Evolutionary conservation across 73 alveolate genomes (phyloP).

Genomic region (Uronychia binucleata): DNA sequence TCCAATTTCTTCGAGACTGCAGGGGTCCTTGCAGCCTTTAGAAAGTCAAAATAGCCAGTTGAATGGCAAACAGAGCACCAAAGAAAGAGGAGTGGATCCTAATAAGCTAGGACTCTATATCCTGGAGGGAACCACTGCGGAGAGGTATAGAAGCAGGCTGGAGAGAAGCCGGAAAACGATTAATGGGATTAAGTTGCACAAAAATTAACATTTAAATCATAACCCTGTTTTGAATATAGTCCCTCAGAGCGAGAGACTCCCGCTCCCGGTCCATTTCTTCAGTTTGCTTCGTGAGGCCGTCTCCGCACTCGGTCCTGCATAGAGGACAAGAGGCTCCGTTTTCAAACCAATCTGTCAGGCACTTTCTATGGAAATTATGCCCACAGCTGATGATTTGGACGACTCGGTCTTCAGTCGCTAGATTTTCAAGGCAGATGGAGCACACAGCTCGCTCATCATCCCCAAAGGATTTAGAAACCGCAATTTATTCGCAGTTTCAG

Average conservation of each 20-base stretch:
- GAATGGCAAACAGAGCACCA: not conserved
- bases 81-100: not conserved
- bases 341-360: not conserved
- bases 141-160: not conserved
- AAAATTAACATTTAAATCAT: no score
- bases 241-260: not conserved
- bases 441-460: not conserved
- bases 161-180: not conserved
- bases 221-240: not conserved
- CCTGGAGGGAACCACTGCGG: not conserved
- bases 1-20: not conserved
- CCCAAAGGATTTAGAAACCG: no score
- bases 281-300: not conserved
- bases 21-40: not conserved
- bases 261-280: not conserved
- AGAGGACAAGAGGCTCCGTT: not conserved
- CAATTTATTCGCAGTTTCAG: no score
- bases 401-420: not conserved
- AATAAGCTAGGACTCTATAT: not conserved
- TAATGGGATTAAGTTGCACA: not conserved
- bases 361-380: not conserved
- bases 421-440: not conserved
- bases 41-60: not conserved
- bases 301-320: not conserved
- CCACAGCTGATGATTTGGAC: not conserved